Percentiles rank a stretch among this genome's conserved stretches.
Conservation (phyloP, 441 rosid genomes). For the Populus hybrid region DNA sequence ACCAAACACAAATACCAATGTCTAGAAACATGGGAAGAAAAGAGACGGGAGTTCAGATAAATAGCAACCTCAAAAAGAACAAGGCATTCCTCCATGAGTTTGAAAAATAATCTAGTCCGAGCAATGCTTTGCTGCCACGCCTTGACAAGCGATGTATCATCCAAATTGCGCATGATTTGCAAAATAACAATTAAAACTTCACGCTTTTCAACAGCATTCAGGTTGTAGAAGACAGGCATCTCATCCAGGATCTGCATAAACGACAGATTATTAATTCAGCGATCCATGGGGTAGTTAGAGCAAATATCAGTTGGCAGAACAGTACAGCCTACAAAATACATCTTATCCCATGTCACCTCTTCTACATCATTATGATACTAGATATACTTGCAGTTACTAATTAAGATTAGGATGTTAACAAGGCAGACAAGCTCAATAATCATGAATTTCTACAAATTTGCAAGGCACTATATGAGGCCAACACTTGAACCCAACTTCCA, state of each 20-base stretch:
- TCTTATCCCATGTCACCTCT: neutral
- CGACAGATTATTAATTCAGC: neutral
- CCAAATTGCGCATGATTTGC: slow-evolving; percentile 97
- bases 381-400: neutral
- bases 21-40: slow-evolving; percentile 11
- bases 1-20: neutral
- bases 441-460: no score
- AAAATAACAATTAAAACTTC: slow-evolving; percentile 87
- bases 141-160: slow-evolving; percentile 87
- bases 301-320: neutral
- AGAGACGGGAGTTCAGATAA: slow-evolving; percentile 21
- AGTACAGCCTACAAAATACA: neutral
- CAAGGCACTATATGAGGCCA: neutral
- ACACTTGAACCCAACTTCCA: neutral
- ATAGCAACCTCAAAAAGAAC: slow-evolving; percentile 85
- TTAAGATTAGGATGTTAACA: neutral
- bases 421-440: neutral
- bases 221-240: slow-evolving; percentile 99
- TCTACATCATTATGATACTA: neutral
- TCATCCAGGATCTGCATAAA: slow-evolving; percentile 94
- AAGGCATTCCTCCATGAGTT: slow-evolving; percentile 97
- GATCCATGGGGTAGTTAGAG: neutral
- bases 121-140: slow-evolving; percentile 99
- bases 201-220: slow-evolving; percentile 95
- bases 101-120: slow-evolving; percentile 95